Conservation (phyloP, 1,284 basidiomycete species). For the Ustilago vetiveriae region DNA sequence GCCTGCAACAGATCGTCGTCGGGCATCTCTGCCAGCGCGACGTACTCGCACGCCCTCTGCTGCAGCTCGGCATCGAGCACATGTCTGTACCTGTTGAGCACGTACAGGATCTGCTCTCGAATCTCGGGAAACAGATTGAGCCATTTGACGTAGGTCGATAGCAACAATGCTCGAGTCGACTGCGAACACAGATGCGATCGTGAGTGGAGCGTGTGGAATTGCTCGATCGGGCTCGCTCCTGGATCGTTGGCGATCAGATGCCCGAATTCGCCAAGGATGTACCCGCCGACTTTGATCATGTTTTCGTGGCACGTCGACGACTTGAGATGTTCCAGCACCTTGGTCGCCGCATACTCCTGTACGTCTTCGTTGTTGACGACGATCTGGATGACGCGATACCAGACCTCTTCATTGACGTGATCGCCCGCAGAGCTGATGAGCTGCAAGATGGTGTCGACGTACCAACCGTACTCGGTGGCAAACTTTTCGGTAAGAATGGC, state of each 20-base stretch:
- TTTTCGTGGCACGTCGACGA: slow-evolving; percentile 93
- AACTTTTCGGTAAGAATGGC: slow-evolving; percentile 98
- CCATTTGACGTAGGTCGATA: slow-evolving; percentile 99
- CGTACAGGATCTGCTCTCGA: slow-evolving; percentile 88
- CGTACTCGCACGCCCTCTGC: slow-evolving; percentile 83
- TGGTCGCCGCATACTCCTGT: slow-evolving; percentile 85
- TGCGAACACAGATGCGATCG: slow-evolving; percentile 96
- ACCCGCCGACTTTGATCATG: slow-evolving; percentile 95
- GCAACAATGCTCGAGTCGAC: slow-evolving; percentile 86
- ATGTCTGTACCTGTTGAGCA: slow-evolving; percentile 93
- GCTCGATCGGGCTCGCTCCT: slow-evolving; percentile 91
- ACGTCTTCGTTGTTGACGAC: slow-evolving; percentile 98
- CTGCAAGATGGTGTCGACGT: slow-evolving; percentile 73
- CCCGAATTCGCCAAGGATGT: slow-evolving; percentile 92
- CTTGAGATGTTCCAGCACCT: slow-evolving; percentile 90
- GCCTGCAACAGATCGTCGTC: slow-evolving; percentile 91
- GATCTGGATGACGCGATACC: slow-evolving; percentile 98
- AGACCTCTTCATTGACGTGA: slow-evolving; percentile 97
- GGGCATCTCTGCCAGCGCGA: slow-evolving; percentile 56
- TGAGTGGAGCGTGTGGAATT: slow-evolving; percentile 91
- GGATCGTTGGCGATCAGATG: slow-evolving; percentile 94
- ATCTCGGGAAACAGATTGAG: slow-evolving; percentile 99
- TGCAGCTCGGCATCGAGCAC: slow-evolving; percentile 98
- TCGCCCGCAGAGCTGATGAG: slow-evolving; percentile 96
- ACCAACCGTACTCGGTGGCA: slow-evolving; percentile 76